phyloP scores from a whole-genome alignment of 345 rosid genomes.

The Dipteronia dyeriana region DNA sequence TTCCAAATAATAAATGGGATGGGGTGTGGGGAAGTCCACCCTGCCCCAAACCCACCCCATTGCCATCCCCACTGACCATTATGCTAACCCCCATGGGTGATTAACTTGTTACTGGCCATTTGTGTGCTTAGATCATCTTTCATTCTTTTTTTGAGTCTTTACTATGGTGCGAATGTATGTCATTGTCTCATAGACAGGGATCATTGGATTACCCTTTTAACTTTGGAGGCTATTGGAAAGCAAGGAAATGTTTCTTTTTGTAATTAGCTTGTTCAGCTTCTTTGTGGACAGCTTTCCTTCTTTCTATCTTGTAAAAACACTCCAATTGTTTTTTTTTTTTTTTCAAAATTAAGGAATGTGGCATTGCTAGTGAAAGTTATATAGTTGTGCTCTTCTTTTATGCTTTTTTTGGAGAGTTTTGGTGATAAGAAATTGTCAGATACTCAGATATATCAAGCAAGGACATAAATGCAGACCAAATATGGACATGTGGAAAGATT shows the following conservation, averaged over 20 bases:
- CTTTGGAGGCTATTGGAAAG: background rate
- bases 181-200: background rate
- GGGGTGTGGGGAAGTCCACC: too few relatives aligned
- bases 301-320: background rate
- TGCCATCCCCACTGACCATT: too few relatives aligned
- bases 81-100: too few relatives aligned
- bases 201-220: constrained; percentile 7
- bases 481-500: background rate
- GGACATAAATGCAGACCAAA: background rate
- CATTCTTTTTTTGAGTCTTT: background rate
- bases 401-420: background rate
- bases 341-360: background rate
- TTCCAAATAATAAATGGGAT: too few relatives aligned
- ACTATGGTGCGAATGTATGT: background rate
- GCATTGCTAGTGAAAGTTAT: background rate
- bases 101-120: background rate
- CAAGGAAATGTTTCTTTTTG: background rate
- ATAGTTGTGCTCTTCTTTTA: background rate
- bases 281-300: background rate
- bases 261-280: background rate
- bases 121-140: background rate
- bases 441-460: background rate
- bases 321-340: background rate
- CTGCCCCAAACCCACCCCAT: too few relatives aligned
- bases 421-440: background rate